Evolutionary conservation across 495 filamentous ascomycete species (phyloP), one percentile per base, ranked within the genome.

Genomic region (Aspergillus nanangensis): DNA sequence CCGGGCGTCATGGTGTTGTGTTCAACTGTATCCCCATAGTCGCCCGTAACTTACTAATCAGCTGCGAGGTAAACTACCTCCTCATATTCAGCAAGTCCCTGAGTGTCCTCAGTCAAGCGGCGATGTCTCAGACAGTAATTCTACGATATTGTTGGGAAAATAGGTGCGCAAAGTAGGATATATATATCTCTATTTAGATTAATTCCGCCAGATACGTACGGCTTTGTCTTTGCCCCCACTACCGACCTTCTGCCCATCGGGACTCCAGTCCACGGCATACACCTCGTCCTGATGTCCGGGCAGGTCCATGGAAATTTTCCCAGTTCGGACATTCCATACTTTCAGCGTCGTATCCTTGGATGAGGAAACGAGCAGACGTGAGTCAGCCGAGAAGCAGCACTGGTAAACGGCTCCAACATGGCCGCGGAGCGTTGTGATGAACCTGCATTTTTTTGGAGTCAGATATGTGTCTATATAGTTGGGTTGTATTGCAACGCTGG

Each of bases 261-360:
- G 81, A 59, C 82, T 86, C 90, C 90, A 96, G 62, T 95, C 90
- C 14, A 96, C 85, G 1, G 88, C 88, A 69, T 86, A 95, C 8
- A 97, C 93, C 68, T 97, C 90, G 54, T 96, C 94, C 59, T 88
- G 78, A 66, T 99, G 94, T 4, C 93, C 94, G 0, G 91, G 90
- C 20, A 99, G 75, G 76, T 99, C 90, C 56, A 77, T 84, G 48
- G 80, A 77, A 44, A 97, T 65, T 58, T 92, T 96, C 10, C 86
- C 88, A 1, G 80, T 90, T 37, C 84, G 75, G 40, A 93, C 82
- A 61, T 94, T 88, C 90, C 92, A 96, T 4, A 92, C 83, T 63
- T 98, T 98, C 23, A 97, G 64, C 1, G 94, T 99, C 5, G 88
- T 94, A 57, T 99, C 94, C 66, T 94, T 95, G 55, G 82, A 87